phyloP scores from a whole-genome alignment of 169 alveolate genomes.

The Eimeria tenella region DNA sequence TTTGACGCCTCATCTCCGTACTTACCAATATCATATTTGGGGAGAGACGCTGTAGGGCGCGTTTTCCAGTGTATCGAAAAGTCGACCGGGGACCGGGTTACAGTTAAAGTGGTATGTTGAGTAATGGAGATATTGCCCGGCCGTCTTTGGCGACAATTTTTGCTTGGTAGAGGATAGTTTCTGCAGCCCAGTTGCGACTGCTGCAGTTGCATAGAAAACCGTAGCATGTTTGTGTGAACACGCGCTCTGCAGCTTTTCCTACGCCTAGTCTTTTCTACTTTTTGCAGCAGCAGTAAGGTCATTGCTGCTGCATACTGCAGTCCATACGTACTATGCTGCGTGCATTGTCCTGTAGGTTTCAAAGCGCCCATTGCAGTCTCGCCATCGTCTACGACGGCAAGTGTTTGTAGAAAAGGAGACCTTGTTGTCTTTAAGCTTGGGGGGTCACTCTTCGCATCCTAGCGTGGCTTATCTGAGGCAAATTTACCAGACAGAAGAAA shows the following conservation, averaged over 20 bases:
- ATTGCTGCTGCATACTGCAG: not conserved
- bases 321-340: not conserved
- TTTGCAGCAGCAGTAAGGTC: no score
- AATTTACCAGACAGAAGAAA: slow-evolving; percentile 47
- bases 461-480: slow-evolving; percentile 37
- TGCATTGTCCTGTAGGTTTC: slow-evolving; percentile 12
- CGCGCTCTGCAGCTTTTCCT: no score
- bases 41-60: slow-evolving; percentile 66
- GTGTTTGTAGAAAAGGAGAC: slow-evolving; percentile 64
- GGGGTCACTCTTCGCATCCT: slow-evolving; percentile 27
- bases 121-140: not conserved
- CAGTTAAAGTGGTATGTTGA: slow-evolving; percentile 67
- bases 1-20: slow-evolving; percentile 60
- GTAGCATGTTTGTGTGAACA: no score
- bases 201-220: no score
- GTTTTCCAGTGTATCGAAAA: slow-evolving; percentile 61
- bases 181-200: not conserved
- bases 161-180: not conserved
- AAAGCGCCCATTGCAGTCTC: slow-evolving; percentile 1
- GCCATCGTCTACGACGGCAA: slow-evolving; percentile 56
- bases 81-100: slow-evolving; percentile 34
- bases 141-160: not conserved
- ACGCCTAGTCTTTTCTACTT: not conserved
- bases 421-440: slow-evolving; percentile 2
- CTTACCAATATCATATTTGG: slow-evolving; percentile 53